These are phyloP conservation scores for Penicillium robsamsonii DNA, from an alignment of 495 filamentous ascomycete genomes.

Conservation along the genomic window DNA sequence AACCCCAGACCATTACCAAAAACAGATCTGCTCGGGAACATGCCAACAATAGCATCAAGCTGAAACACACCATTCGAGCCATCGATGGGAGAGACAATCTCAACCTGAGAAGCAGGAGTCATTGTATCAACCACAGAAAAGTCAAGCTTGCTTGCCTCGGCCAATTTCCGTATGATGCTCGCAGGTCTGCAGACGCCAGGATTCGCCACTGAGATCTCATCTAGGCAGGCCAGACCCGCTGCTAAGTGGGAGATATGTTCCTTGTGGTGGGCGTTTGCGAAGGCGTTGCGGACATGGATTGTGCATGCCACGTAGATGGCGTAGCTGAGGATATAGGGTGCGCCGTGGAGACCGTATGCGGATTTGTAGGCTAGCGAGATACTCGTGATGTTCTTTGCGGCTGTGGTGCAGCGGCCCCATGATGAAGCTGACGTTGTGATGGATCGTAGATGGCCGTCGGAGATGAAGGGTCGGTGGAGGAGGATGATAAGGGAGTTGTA, in stretches of 20 bases:
- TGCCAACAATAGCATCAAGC: not conserved
- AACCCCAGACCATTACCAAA: not conserved
- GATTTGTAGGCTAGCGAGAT: conserved; percentile 16
- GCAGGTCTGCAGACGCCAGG: not conserved
- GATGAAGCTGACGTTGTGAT: conserved; percentile 15
- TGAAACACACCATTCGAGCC: not conserved
- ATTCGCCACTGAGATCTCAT: not conserved
- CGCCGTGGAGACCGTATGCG: conserved; percentile 16
- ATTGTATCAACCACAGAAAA: not conserved
- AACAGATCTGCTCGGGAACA: not conserved
- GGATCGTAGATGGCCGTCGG: conserved; percentile 28
- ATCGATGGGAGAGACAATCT: not conserved
- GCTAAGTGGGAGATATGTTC: not conserved
- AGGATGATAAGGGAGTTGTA: conserved; percentile 27
- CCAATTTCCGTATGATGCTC: not conserved
- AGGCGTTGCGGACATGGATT: conserved; percentile 18
- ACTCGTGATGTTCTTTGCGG: conserved; percentile 23
- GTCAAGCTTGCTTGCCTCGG: not conserved
- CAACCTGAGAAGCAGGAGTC: not conserved
- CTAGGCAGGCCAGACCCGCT: not conserved
- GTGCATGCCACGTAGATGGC: conserved; percentile 22
- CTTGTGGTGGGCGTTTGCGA: not conserved
- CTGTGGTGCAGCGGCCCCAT: conserved; percentile 23
- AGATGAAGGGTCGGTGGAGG: conserved; percentile 29
- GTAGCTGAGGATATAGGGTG: conserved; percentile 27